Evolutionary conservation across 345 rosid species (phyloP).

Genomic region (Limnanthes douglasii): DNA sequence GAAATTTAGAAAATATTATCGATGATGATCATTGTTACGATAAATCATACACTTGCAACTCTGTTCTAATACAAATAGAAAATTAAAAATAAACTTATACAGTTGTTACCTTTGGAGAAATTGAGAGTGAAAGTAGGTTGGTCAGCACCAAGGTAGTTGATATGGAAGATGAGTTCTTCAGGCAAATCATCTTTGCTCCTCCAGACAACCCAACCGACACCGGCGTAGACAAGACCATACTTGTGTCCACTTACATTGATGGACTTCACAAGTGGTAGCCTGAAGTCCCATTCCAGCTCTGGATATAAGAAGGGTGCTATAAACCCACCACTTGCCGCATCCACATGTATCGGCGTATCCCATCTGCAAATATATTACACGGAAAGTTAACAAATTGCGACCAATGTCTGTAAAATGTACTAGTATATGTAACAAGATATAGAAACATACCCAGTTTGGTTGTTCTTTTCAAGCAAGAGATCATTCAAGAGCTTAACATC

Average conservation of each 20-base stretch:
- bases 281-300: slow-evolving; percentile 89
- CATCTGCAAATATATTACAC: slow-evolving; percentile 19
- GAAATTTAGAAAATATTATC: neutral
- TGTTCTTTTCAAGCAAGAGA: slow-evolving; percentile 51
- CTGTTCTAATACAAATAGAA: neutral
- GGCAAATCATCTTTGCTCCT: slow-evolving; percentile 74
- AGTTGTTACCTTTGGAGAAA: slow-evolving; percentile 61
- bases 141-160: slow-evolving; percentile 85
- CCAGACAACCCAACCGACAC: slow-evolving; percentile 97
- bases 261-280: slow-evolving; percentile 77
- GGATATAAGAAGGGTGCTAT: slow-evolving; percentile 92
- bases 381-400: slow-evolving; percentile 1
- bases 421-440: neutral
- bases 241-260: slow-evolving; percentile 91
- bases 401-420: too few species aligned
- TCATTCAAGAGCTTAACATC: slow-evolving; percentile 84
- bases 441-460: slow-evolving; percentile 35
- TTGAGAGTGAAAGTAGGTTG: slow-evolving; percentile 96
- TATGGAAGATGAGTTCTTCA: slow-evolving; percentile 90
- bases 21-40: neutral
- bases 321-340: slow-evolving; percentile 93
- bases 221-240: slow-evolving; percentile 86
- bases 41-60: neutral
- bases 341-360: slow-evolving; percentile 89
- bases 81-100: neutral